phyloP scores from a whole-genome alignment of 805 yeast species.

The Saturnispora silvae region DNA sequence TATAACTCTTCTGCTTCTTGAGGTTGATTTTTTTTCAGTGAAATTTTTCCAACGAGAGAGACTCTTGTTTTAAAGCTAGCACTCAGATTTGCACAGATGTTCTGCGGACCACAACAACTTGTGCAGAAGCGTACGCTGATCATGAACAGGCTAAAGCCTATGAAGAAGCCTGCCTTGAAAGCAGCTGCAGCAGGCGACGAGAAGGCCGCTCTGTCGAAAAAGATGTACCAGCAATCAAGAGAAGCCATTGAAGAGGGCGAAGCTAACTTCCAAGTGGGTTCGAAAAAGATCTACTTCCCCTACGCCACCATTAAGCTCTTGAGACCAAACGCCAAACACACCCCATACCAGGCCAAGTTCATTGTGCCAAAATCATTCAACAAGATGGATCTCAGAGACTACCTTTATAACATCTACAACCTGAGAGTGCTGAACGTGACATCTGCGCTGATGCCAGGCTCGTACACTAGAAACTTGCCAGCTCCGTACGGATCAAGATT shows the following conservation, averaged over 20 bases:
- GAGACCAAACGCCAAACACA: constrained; percentile 90
- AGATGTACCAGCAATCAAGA: constrained; percentile 21
- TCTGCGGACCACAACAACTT: no score
- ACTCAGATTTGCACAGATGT: no score
- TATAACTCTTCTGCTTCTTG: no score
- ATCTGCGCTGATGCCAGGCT: constrained; percentile 70
- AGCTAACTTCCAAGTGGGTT: constrained; percentile 81
- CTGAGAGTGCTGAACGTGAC: constrained; percentile 82
- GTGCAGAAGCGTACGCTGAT: constrained; percentile 18
- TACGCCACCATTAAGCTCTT: constrained; percentile 69
- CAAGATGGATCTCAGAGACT: constrained; percentile 89
- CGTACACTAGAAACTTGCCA: constrained; percentile 45
- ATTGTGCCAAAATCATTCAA: constrained; percentile 90
- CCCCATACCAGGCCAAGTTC: constrained; percentile 95
- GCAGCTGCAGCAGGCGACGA: constrained; percentile 7
- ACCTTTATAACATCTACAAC: constrained; percentile 82
- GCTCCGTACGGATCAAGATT: constrained; percentile 53
- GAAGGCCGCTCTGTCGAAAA: constrained; percentile 21
- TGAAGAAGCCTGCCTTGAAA: constrained; percentile 5
- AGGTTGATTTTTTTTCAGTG: no score
- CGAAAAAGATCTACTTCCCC: constrained; percentile 70
- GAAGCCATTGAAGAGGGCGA: constrained; percentile 48
- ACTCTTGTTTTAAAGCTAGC: no score
- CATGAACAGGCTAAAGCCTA: constrained; percentile 22
- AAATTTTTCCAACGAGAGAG: no score